Percentiles rank a stretch among this genome's conserved stretches.
These are phyloP conservation scores for Gossypium turneri DNA, from an alignment of 345 rosid species.

Conservation along the genomic window DNA sequence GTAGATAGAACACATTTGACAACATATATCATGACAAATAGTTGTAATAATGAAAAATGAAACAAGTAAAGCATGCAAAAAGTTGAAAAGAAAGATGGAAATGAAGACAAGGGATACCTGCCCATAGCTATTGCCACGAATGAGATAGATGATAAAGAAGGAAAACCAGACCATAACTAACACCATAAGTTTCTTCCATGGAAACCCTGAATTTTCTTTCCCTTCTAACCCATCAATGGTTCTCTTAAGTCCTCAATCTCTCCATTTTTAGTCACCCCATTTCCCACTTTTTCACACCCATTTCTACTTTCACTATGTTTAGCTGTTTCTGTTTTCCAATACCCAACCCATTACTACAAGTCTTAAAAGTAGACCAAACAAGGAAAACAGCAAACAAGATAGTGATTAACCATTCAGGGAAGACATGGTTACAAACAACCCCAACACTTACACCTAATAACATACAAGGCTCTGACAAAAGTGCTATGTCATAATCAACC, in stretches of 20 bases:
- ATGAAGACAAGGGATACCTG: slow-evolving; percentile 34
- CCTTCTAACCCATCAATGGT: slow-evolving; percentile 41
- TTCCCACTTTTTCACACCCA: slow-evolving; percentile 31
- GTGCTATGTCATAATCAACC: slow-evolving; percentile 69
- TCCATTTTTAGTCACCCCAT: slow-evolving; percentile 25
- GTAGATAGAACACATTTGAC: too few relatives aligned
- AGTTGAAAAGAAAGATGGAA: not conserved
- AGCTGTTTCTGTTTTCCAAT: slow-evolving; percentile 64
- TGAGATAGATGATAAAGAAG: slow-evolving; percentile 58
- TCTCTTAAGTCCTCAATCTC: slow-evolving; percentile 24
- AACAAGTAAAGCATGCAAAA: not conserved
- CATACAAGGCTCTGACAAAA: slow-evolving; percentile 82
- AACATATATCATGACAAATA: too few relatives aligned
- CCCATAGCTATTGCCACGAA: slow-evolving; percentile 66
- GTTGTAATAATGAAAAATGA: not conserved
- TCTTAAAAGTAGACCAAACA: slow-evolving; percentile 73
- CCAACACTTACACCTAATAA: slow-evolving; percentile 84
- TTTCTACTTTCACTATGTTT: slow-evolving; percentile 16
- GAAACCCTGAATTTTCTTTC: slow-evolving; percentile 32
- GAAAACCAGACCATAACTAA: slow-evolving; percentile 68
- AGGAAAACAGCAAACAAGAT: slow-evolving; percentile 61
- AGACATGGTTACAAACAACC: slow-evolving; percentile 63
- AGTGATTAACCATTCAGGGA: slow-evolving; percentile 89
- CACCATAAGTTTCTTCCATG: slow-evolving; percentile 66
- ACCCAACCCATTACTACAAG: slow-evolving; percentile 58